Base-by-base conservation (phyloP, 75 land plant species). In the Cunninghamia lanceolata region DNA sequence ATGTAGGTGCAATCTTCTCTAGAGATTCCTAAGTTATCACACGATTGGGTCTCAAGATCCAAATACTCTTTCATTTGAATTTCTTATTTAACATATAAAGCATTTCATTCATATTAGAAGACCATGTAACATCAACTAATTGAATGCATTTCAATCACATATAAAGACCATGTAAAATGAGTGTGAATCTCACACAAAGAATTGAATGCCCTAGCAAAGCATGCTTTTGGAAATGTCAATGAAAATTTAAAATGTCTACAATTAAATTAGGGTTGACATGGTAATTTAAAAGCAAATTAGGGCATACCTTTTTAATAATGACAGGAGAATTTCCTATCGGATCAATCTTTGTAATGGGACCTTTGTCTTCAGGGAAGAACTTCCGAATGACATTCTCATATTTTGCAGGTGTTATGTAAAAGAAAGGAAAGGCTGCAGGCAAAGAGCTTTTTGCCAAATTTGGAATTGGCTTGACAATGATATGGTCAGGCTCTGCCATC, bases 241-340 rank as follows among this genome's bases (percentile, higher is more conserved):
- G 25, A 43, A 79, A 11, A 25, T 9, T 42, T 42, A 0, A 1
- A 21, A 43, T 38, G 40, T 77, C 25, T 77, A 17, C 80, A 40
- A 19, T 39, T 77, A 7, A 40, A 78, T 6, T 40, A 36, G 19
- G 39, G 39, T 40, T 78, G 25, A 40, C n/a, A 9, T 42, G 47
- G 15, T 43, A 66, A 91, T 39, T 25, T 84, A 86, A 88, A 11
- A 42, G 46, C 35, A 84, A 71, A 70, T 28, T 80, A 86, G 16
- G 25, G 68, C 45, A 34, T 89, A 96, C 99, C 99, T 95, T 98
- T 74, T 91, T 90, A 56, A 98, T 93, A 56, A 98, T 98, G 43
- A 96, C 99, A 9, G 99, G 99, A 74, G 99, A 98, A 75, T 96
- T 98, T 32, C 99, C 99, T 73, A 98, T 96, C 0, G 99, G 99